Conservation (phyloP, 169 alveolate species). For the Amoebophrya sp. region DNA sequence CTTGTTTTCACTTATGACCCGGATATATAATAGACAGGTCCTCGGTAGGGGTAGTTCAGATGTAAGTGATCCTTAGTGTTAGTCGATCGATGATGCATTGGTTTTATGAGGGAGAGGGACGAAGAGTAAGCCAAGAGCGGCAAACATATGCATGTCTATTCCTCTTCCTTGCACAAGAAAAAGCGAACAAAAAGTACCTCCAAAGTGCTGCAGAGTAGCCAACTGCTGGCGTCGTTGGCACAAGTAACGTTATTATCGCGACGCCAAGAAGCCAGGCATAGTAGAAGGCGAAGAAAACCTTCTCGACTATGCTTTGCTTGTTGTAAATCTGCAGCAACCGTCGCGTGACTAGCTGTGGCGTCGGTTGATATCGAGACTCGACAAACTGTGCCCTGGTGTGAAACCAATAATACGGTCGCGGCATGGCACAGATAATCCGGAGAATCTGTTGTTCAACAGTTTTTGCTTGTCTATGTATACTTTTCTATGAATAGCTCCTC, state of each 20-base stretch:
- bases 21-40: too few relatives aligned
- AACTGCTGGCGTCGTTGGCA: background rate
- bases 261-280: slow-evolving; percentile 17
- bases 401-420: slow-evolving; percentile 32
- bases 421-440: slow-evolving; percentile 27
- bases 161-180: too few relatives aligned
- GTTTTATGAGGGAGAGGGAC: too few relatives aligned
- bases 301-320: slow-evolving; percentile 19
- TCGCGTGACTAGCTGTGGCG: slow-evolving; percentile 33
- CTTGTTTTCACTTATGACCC: too few relatives aligned
- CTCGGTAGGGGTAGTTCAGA: too few relatives aligned
- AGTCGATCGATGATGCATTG: too few relatives aligned
- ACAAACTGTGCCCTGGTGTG: slow-evolving; percentile 26
- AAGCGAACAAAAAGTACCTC: too few relatives aligned
- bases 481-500: too few relatives aligned
- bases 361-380: slow-evolving; percentile 29
- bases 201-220: slow-evolving; percentile 12
- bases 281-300: slow-evolving; percentile 18
- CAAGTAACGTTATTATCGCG: background rate
- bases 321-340: slow-evolving; percentile 13
- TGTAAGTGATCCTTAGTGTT: too few relatives aligned
- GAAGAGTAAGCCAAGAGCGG: too few relatives aligned
- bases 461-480: too few relatives aligned
- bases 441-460: slow-evolving; percentile 28
- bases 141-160: too few relatives aligned